Evolutionary conservation across 345 rosid genomes (phyloP), one percentile per base, ranked within the genome.

Genomic region (Citrus hindsii): DNA sequence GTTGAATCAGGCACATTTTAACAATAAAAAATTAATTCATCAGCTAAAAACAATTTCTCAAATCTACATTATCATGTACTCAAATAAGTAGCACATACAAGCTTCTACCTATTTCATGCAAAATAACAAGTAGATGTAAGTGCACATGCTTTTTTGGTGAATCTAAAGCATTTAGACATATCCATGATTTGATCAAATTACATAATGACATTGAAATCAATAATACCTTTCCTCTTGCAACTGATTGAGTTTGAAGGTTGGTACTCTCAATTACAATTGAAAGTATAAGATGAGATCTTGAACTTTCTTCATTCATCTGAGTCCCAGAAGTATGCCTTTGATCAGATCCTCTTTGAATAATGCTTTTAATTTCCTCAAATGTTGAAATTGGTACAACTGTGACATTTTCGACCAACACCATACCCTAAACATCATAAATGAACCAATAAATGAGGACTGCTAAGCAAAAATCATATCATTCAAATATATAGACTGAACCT

Each of bases 251-350:
- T 83, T 94, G 99, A 77, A 94, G 95, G 82, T 94, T 91, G n/a
- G 97, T 96, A 84, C 98, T 94, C 75, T 96, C 98, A 70, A 94
- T 91, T 60, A 94, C 87, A 77, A 96, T 78, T 18, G 98, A 96
- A 85, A 96, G 93, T 81, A 96, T 87, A 79, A 94, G 63, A 83
- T 96, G 99, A 73, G 99, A 96, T 82, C 99, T 90, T 37, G 98
- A 96, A 79, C 99, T 96, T 84, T 96, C 95, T 81, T 90, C 97
- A 79, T 94, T 96, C 99, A 96, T 96, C 42, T 89, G 95, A 72
- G 99, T 96, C 77, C 92, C 98, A 48, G 95, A 92, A 14, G 86
- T 91, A 82, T 96, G 99, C 40, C 99, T 79, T 76, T 70, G 90
- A 66, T 94, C 98, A 63, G 93, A 92, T 75, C 99, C 99, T 78